Base-by-base conservation (phyloP, 805 yeast genomes). In the Ogataea thermomethanolica region DNA sequence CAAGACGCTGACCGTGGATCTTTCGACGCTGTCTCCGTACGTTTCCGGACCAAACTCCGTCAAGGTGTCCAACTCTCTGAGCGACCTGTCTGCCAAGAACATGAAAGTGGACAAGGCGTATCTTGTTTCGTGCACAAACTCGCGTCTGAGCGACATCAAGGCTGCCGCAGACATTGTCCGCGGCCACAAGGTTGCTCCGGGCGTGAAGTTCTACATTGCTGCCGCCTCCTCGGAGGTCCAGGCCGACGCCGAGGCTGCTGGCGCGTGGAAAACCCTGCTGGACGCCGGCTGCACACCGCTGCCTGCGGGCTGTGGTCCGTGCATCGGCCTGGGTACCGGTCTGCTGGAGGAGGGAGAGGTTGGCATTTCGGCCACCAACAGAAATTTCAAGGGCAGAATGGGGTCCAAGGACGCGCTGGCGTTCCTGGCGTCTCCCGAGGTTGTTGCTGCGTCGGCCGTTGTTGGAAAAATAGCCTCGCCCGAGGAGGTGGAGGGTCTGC, bases 221-320 rank as follows among this genome's bases (percentile, higher is more conserved):
- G 98, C 98, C 28, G 99, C 99, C 0, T 88, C 97, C 1, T 81
- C 95, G 3, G 80, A 81, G 55, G 97, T 93, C 27, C 96, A 91
- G 69, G 75, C 76, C 53, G 96, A 90, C 53, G 99, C 99, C 33
- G 95, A 85, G 67, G 76, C 78, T 25, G 69, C 66, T 31, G 99
- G 99, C 41, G 95, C 95, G 11, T 95, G 99, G 99, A 74, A 89
- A 55, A 79, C 78, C 14, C 73, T 93, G 43, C 56, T 93, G 34
- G 91, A 82, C 41, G 96, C 98, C 8, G 99, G 99, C 38, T 95
- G 96, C 44, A 85, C 70, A 54, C 87, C 96, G 25, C 76, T 93
- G 53, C 98, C 98, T 14, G 95, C 99, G 11, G 99, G 99, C 15
- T 93, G 99, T 70, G 99, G 99, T 33, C 99, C 99, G 17, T 93